Evolutionary conservation across 768 basidiomycete species (phyloP).

Genomic region (Psilocybe subaeruginosa): DNA sequence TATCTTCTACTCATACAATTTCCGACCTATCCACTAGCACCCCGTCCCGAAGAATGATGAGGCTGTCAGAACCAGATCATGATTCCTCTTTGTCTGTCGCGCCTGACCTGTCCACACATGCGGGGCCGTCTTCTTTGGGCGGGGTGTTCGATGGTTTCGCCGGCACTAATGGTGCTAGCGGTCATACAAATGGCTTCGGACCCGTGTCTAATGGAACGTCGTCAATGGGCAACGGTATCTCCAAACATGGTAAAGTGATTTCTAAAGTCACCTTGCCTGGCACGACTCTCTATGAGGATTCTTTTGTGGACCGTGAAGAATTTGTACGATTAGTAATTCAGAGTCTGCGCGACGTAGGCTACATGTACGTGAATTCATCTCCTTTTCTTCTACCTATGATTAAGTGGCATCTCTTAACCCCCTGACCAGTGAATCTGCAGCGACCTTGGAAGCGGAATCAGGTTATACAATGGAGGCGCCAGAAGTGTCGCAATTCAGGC

Average conservation of each 20-base stretch:
- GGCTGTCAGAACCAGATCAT: constrained; percentile 54
- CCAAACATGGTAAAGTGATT: constrained; percentile 55
- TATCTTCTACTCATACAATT: constrained; percentile 30
- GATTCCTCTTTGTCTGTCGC: constrained; percentile 46
- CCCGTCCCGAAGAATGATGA: constrained; percentile 47
- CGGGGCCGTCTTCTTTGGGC: constrained; percentile 53
- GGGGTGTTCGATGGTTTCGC: constrained; percentile 24
- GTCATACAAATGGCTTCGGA: constrained; percentile 43
- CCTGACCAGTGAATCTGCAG: constrained; percentile 76
- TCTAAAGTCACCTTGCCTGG: constrained; percentile 72
- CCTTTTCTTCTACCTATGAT: constrained; percentile 16
- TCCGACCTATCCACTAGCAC: constrained; percentile 35
- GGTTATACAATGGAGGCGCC: constrained; percentile 84
- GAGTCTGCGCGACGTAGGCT: constrained; percentile 87
- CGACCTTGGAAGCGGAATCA: constrained; percentile 89
- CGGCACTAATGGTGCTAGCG: constrained; percentile 32
- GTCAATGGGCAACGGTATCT: constrained; percentile 49
- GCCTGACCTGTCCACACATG: constrained; percentile 43
- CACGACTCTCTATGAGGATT: constrained; percentile 77
- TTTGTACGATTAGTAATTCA: constrained; percentile 90
- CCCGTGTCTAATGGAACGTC: constrained; percentile 38
- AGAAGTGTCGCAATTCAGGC: constrained; percentile 79
- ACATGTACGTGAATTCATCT: constrained; percentile 49
- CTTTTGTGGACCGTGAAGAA: constrained; percentile 84
- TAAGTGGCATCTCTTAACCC: constrained; percentile 6